Base-by-base conservation (phyloP, 148 eudicot species). In the Silene latifolia region DNA sequence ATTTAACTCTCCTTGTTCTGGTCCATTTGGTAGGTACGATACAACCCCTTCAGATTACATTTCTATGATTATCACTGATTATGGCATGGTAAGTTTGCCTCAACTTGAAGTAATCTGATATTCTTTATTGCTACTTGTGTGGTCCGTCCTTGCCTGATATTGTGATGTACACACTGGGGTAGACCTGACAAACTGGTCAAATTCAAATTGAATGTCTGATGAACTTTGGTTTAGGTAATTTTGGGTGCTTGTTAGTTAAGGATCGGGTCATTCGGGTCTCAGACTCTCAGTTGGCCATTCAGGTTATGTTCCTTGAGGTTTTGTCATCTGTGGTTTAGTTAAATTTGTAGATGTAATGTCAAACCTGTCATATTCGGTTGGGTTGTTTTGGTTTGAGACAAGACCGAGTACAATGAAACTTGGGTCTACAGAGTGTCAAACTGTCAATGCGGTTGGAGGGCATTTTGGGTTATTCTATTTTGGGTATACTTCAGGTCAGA, bases 41-140 rank as follows among this genome's bases (percentile, higher is more conserved):
- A 92, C 88, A 59, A 95, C 98, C 69, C 98, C 98, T 73, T 84
- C 98, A 71, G 98, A 92, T 81, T 92, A 95, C 72, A 85, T 95
- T 69, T 92, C 98, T n/a, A 87, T 95, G 97, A 90, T 95, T 48
- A 87, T 95, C 69, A 90, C 97, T 17, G 98, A 95, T 77, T 90
- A 86, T 79, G 98, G 98, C 85, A 88, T 90, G 98, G 98, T 95
- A 83, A 89, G 97, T 86, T 68, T 61, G 27, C 63, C 72, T 2
- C 42, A 60, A 12, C 13, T 39, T 39, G n/a, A 54, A 42, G 65
- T 56, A n/a, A 8, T 66, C 59, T 58, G 42, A 19, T 19, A 56
- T 44, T 24, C 23, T 46, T 47, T 67, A 44, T 62, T 32, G 13
- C 60, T 13, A 48, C 35, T 53, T 53, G 35, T 32, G 53, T 67